Percentiles rank a stretch among this genome's conserved stretches.
These are phyloP conservation scores for Tylopilus felleus DNA, from an alignment of 768 basidiomycete genomes.

Conservation along the genomic window DNA sequence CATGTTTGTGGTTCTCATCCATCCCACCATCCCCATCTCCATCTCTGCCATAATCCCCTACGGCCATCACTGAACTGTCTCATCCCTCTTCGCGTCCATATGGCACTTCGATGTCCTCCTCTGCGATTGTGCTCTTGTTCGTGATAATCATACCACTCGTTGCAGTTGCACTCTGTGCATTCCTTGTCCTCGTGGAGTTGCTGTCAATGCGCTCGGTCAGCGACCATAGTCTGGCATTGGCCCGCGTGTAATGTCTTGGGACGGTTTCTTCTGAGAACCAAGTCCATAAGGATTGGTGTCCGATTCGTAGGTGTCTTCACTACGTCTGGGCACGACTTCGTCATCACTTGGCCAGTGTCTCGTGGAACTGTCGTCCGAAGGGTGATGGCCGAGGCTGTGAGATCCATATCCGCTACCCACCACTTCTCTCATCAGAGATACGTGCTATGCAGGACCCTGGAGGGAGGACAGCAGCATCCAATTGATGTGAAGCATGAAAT, in stretches of 20 bases:
- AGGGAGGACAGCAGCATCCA: slow-evolving; percentile 39
- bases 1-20: slow-evolving; percentile 44
- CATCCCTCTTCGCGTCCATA: slow-evolving; percentile 74
- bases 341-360: slow-evolving; percentile 36
- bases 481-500: slow-evolving; percentile 48
- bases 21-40: slow-evolving; percentile 38
- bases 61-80: slow-evolving; percentile 55
- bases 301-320: slow-evolving; percentile 54
- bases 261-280: slow-evolving; percentile 34
- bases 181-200: slow-evolving; percentile 45
- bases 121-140: slow-evolving; percentile 92
- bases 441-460: slow-evolving; percentile 39
- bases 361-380: slow-evolving; percentile 45
- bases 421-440: slow-evolving; percentile 49
- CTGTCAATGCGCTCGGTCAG: slow-evolving; percentile 54
- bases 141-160: slow-evolving; percentile 91
- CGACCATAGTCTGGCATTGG: slow-evolving; percentile 43
- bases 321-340: slow-evolving; percentile 41
- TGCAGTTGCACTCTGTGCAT: slow-evolving; percentile 70
- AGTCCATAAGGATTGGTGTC: slow-evolving; percentile 33
- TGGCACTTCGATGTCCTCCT: slow-evolving; percentile 94
- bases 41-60: slow-evolving; percentile 52
- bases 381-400: slow-evolving; percentile 47
- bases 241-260: slow-evolving; percentile 38
- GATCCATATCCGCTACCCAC: slow-evolving; percentile 59